A percentile compares a stretch with the other conserved stretches of the same genome.
These are phyloP conservation scores for Macrophomina pseudophaseolina DNA, from an alignment of 2,329 filamentous ascomycete genomes.

Conservation along the genomic window DNA sequence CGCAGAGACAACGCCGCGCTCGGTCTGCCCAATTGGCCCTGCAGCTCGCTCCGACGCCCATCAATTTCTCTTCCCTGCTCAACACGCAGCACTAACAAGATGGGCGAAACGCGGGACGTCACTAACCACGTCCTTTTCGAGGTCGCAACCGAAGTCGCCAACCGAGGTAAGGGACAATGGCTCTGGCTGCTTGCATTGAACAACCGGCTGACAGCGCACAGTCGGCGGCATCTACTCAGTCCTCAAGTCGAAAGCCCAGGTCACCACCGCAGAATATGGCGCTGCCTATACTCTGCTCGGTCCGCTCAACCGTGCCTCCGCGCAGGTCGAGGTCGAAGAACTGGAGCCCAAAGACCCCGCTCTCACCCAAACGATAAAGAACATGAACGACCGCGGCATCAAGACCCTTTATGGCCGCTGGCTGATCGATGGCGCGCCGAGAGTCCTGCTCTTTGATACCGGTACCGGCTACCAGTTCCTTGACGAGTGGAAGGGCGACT, in stretches of 20 bases:
- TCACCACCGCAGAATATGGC: conserved; percentile 98
- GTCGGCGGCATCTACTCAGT: conserved; percentile 99
- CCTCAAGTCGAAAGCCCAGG: conserved; percentile 97
- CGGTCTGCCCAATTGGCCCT: background rate
- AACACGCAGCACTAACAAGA: conserved; percentile 1
- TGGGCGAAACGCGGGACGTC: conserved; percentile 65
- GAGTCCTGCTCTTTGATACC: conserved; percentile 93
- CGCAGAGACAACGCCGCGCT: background rate
- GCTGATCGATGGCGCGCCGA: conserved; percentile 94
- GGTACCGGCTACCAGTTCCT: conserved; percentile 89
- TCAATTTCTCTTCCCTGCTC: background rate
- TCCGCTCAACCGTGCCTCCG: conserved; percentile 91
- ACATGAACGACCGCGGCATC: conserved; percentile 92
- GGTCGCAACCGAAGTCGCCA: conserved; percentile 94
- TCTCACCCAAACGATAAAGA: conserved; percentile 80
- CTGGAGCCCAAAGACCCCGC: conserved; percentile 82
- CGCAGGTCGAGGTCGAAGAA: conserved; percentile 96
- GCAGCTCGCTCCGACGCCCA: background rate
- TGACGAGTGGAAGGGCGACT: conserved; percentile 95
- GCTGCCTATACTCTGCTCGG: conserved; percentile 95
- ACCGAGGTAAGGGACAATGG: conserved; percentile 70
- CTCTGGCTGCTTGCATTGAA: conserved; percentile 30
- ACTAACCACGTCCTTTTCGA: conserved; percentile 97
- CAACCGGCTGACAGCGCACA: conserved; percentile 43
- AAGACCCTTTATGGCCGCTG: conserved; percentile 91